These are phyloP conservation scores for Colletotrichum eremochloae DNA, from an alignment of 2,329 filamentous ascomycete species.

Conservation along the genomic window DNA sequence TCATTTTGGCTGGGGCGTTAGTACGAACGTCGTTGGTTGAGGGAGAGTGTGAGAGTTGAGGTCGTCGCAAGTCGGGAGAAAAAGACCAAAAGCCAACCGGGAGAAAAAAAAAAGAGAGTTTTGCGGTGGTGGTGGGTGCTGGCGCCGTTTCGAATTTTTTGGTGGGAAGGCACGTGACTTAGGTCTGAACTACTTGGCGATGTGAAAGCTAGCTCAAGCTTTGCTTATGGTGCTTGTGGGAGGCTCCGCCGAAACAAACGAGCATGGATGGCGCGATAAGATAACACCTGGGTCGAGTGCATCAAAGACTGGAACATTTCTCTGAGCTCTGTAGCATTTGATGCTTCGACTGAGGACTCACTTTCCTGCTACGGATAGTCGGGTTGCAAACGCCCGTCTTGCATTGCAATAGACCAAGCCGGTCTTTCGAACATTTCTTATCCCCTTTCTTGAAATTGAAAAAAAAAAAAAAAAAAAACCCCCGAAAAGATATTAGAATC, in stretches of 20 bases:
- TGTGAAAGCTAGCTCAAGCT: not conserved
- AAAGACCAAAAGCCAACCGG: not conserved
- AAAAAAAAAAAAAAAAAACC: not conserved
- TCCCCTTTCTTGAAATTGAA: not conserved
- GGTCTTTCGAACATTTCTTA: not conserved
- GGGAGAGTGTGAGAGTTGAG: slow-evolving; percentile 9
- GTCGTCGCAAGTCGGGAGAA: slow-evolving; percentile 19
- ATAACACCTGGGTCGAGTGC: not conserved
- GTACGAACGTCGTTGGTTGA: slow-evolving; percentile 37
- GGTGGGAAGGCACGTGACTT: slow-evolving; percentile 17
- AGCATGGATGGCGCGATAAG: not conserved
- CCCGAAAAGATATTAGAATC: too few species aligned
- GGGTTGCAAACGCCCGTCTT: not conserved
- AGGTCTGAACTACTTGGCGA: not conserved
- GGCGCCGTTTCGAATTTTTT: not conserved
- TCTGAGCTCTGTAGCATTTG: not conserved
- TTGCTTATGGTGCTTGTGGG: too few species aligned
- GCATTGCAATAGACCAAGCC: not conserved
- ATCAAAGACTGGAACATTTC: not conserved
- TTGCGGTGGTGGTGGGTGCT: slow-evolving; percentile 1
- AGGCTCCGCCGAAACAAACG: not conserved
- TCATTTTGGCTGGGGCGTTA: slow-evolving; percentile 67
- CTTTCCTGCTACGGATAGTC: not conserved
- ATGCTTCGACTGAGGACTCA: not conserved
- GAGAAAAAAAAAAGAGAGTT: slow-evolving; percentile 21